Percentiles rank a stretch among this genome's conserved stretches.
Conservation (phyloP, 305 asterid species). For the Rubia peregrina region DNA sequence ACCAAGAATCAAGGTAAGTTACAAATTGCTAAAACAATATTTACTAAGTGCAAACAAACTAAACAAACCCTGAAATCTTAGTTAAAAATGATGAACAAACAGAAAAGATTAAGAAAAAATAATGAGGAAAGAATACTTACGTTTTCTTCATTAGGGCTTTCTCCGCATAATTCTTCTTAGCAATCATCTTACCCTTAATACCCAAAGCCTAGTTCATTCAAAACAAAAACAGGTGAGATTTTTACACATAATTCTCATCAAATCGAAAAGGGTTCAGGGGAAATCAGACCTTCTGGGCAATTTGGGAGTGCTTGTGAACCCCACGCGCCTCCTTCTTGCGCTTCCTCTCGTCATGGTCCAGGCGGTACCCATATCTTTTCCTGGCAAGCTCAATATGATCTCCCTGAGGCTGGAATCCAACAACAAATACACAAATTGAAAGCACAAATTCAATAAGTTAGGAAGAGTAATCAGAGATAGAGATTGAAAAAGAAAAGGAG, state of each 20-base stretch:
- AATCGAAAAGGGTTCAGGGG: background rate
- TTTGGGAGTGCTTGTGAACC: conserved; percentile 75
- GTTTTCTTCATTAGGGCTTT: conserved; percentile 90
- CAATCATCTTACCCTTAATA: conserved; percentile 78
- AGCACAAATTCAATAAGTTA: background rate
- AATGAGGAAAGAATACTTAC: conserved; percentile 29
- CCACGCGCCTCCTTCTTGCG: conserved; percentile 98
- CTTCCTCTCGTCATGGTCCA: conserved; percentile 78
- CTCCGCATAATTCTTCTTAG: conserved; percentile 81
- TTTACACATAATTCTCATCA: background rate
- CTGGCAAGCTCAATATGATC: conserved; percentile 83
- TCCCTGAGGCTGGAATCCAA: conserved; percentile 80
- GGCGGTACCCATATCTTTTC: conserved; percentile 90
- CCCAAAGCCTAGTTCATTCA: conserved; percentile 60
- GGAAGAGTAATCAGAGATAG: background rate
- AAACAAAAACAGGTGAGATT: background rate
- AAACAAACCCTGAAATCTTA: background rate
- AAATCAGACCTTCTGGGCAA: conserved; percentile 53
- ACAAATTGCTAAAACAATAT: background rate
- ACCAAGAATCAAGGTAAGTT: too few relatives aligned
- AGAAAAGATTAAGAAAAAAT: background rate
- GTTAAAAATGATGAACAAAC: background rate
- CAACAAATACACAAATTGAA: background rate
- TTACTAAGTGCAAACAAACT: background rate
- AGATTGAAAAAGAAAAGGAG: background rate